Percentiles rank a stretch among this genome's conserved stretches.
Conservation (phyloP, 2,329 filamentous ascomycete species). For the Nemania sp. region DNA sequence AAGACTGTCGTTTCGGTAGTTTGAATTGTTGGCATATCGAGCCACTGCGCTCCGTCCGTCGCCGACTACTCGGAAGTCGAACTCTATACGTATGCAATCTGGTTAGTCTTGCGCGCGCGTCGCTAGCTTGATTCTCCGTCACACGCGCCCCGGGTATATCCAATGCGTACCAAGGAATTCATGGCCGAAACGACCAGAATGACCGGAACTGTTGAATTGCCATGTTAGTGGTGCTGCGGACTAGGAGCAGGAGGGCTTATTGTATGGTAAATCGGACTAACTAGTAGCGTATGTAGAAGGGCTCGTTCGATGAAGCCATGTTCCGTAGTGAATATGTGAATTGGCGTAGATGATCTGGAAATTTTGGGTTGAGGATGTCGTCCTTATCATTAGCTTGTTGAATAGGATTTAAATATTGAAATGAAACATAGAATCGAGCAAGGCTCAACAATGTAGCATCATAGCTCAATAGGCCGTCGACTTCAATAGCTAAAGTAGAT, state of each 20-base stretch:
- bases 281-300: constrained; percentile 98
- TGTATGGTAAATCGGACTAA: constrained; percentile 61
- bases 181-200: constrained; percentile 96
- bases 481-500: neutral
- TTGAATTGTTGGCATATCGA: constrained; percentile 98
- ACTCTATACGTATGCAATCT: constrained; percentile 74
- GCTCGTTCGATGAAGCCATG: constrained; percentile 73
- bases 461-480: neutral
- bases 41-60: constrained; percentile 94
- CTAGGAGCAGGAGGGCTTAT: neutral
- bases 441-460: neutral
- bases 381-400: neutral
- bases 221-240: constrained; percentile 25
- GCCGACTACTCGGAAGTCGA: constrained; percentile 92
- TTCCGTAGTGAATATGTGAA: neutral
- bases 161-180: constrained; percentile 85
- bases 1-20: constrained; percentile 97
- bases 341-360: neutral
- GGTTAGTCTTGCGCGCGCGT: constrained; percentile 21
- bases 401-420: neutral
- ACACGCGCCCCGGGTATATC: neutral
- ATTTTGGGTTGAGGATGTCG: neutral
- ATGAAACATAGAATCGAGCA: neutral
- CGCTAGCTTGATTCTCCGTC: neutral
- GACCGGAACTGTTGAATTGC: constrained; percentile 78